Percentiles rank a stretch among this genome's conserved stretches.
Evolutionary conservation across 2,329 filamentous ascomycete genomes (phyloP).

Genomic region (Zymoseptoria crescenta): DNA sequence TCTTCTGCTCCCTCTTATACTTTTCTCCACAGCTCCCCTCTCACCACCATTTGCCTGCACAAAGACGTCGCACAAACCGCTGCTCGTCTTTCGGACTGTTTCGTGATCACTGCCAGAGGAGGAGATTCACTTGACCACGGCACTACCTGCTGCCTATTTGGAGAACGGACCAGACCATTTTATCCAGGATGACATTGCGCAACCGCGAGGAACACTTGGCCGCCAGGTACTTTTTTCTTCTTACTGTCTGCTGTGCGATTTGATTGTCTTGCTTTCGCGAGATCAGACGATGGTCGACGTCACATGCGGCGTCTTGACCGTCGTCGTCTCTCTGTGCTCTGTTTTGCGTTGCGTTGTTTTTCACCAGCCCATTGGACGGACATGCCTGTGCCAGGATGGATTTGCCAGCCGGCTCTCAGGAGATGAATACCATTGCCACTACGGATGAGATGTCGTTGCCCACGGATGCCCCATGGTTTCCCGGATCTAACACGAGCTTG

Average conservation of each 20-base stretch:
- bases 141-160: conserved; percentile 3
- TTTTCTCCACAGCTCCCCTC: conserved; percentile 1
- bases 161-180: conserved; percentile 7
- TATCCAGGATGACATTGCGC: conserved; percentile 33
- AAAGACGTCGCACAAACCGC: background rate
- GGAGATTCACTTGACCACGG: conserved; percentile 1
- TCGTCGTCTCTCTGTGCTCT: background rate
- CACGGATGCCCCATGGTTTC: background rate
- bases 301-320: conserved; percentile 7
- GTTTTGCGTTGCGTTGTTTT: conserved; percentile 8
- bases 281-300: conserved; percentile 4
- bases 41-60: background rate
- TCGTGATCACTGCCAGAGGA: background rate
- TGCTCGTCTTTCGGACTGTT: background rate
- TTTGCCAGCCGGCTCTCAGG: conserved; percentile 1
- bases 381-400: background rate
- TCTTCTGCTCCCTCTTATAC: conserved; percentile 1
- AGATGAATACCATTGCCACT: background rate
- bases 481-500: background rate
- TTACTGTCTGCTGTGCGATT: conserved; percentile 15
- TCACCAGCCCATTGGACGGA: background rate
- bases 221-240: conserved; percentile 30
- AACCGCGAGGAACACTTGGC: conserved; percentile 30
- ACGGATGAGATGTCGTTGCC: background rate
- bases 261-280: conserved; percentile 12